phyloP scores from a whole-genome alignment of 257 asterid genomes.

The Fraxinus quadrangulata region DNA sequence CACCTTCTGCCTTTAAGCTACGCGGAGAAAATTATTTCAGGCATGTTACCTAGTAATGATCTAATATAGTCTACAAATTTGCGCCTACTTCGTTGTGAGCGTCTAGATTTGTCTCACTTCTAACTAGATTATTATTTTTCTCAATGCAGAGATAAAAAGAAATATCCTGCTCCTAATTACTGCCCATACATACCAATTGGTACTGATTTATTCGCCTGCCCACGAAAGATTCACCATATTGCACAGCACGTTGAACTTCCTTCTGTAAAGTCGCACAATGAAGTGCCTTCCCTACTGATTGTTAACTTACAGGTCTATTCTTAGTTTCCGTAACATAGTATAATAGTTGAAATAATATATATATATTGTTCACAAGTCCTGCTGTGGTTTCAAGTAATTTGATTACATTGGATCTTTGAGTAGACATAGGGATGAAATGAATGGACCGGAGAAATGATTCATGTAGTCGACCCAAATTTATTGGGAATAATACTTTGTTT shows the following conservation, averaged over 20 bases:
- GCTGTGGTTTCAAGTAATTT: neutral
- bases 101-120: neutral
- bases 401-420: neutral
- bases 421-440: neutral
- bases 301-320: slow-evolving; percentile 73
- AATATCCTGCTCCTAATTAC: slow-evolving; percentile 61
- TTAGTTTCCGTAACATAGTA: neutral
- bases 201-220: slow-evolving; percentile 69
- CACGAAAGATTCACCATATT: slow-evolving; percentile 69
- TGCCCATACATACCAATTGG: slow-evolving; percentile 78
- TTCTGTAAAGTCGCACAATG: slow-evolving; percentile 34
- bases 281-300: slow-evolving; percentile 69
- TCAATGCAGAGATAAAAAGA: slow-evolving; percentile 74
- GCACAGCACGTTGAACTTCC: slow-evolving; percentile 83
- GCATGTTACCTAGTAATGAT: slow-evolving; percentile 33
- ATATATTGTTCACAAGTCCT: neutral
- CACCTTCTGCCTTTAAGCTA: slow-evolving; percentile 74
- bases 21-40: slow-evolving; percentile 78
- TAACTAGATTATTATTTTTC: neutral
- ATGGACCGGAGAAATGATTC: neutral
- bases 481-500: neutral
- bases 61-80: slow-evolving; percentile 1
- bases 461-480: neutral
- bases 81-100: neutral
- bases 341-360: too few species aligned